Conservation (phyloP, 2,329 filamentous ascomycete genomes). For the Exophiala sideris region DNA sequence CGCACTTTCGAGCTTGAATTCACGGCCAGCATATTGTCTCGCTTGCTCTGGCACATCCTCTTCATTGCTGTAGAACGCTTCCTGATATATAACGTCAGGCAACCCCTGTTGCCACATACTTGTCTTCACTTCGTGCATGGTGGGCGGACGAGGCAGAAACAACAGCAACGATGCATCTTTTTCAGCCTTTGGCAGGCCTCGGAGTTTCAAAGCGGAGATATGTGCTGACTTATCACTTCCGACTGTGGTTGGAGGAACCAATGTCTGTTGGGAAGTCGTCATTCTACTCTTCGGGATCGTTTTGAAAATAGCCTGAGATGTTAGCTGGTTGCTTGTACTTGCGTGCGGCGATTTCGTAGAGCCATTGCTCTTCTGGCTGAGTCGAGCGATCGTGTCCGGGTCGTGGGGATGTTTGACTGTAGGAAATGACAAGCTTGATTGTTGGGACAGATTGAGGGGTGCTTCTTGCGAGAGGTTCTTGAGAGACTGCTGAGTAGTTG, state of each 20-base stretch:
- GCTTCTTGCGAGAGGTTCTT: constrained; percentile 1
- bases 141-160: constrained; percentile 29
- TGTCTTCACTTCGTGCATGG: constrained; percentile 43
- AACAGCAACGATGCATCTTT: neutral
- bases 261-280: constrained; percentile 10
- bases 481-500: neutral
- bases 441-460: constrained; percentile 25
- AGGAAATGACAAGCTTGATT: constrained; percentile 60
- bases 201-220: neutral
- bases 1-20: constrained; percentile 73
- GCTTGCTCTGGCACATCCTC: constrained; percentile 72
- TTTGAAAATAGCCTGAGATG: constrained; percentile 2
- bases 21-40: constrained; percentile 81
- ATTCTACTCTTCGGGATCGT: constrained; percentile 2
- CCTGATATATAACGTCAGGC: constrained; percentile 73
- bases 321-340: constrained; percentile 15
- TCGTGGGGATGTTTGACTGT: constrained; percentile 75
- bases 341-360: constrained; percentile 44
- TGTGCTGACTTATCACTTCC: neutral
- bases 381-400: constrained; percentile 57
- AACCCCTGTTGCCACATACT: constrained; percentile 56
- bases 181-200: neutral
- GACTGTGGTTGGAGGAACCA: constrained; percentile 2
- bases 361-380: constrained; percentile 63
- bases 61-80: constrained; percentile 81